Conservation (phyloP, 2,329 filamentous ascomycete genomes). For the Fusarium cicatricum region DNA sequence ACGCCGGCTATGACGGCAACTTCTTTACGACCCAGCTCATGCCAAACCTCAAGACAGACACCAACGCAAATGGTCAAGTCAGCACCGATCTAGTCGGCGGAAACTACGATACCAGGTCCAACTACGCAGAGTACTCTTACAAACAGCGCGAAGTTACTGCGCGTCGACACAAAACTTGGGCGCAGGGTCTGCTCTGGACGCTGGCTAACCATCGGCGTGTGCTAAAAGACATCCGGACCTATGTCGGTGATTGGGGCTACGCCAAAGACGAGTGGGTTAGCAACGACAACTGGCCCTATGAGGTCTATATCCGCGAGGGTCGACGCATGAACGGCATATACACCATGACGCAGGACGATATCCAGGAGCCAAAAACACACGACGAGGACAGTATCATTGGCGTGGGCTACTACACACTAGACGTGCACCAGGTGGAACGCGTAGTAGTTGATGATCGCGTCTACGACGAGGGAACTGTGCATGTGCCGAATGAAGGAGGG, state of each 20-base stretch:
- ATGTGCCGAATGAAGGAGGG: slow-evolving; percentile 15
- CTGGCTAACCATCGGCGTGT: slow-evolving; percentile 25
- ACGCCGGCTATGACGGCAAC: slow-evolving; percentile 22
- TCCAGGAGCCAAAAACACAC: slow-evolving; percentile 12
- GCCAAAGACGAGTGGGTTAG: slow-evolving; percentile 27
- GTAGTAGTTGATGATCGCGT: slow-evolving; percentile 18
- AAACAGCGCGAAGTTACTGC: slow-evolving; percentile 10
- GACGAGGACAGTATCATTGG: slow-evolving; percentile 17
- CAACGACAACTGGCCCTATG: slow-evolving; percentile 29
- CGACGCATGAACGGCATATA: slow-evolving; percentile 27
- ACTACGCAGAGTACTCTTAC: slow-evolving; percentile 29
- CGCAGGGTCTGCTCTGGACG: slow-evolving; percentile 30
- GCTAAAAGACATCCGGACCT: slow-evolving; percentile 3
- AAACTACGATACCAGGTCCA: slow-evolving; percentile 18
- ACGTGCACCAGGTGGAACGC: slow-evolving; percentile 30
- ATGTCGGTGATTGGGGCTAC: slow-evolving; percentile 21
- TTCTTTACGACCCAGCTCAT: slow-evolving; percentile 31
- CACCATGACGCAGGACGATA: slow-evolving; percentile 28
- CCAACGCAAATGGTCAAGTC: slow-evolving; percentile 26
- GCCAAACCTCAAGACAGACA: slow-evolving; percentile 32
- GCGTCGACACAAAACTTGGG: slow-evolving; percentile 19
- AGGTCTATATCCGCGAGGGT: slow-evolving; percentile 30
- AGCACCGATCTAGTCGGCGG: slow-evolving; percentile 32
- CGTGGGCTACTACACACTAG: slow-evolving; percentile 14
- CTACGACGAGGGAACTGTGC: slow-evolving; percentile 27